Evolutionary conservation across 257 asterid species (phyloP), one percentile per base, ranked within the genome.

Genomic region (Nyctanthes arbortristis): DNA sequence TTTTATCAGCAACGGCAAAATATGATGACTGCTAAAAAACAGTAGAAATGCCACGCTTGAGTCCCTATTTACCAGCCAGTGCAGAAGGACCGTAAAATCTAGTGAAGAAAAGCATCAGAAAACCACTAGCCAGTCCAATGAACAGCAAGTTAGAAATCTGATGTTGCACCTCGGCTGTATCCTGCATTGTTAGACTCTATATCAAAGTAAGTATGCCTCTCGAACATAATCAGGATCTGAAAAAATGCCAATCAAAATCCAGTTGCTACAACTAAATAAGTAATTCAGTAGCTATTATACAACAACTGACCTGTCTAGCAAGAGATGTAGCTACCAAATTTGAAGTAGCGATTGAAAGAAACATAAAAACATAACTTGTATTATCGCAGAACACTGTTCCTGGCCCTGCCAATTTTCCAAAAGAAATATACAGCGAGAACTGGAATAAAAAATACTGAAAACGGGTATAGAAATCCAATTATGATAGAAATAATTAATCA

Each of bases 311-410:
- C 97, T 68, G 73, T 73, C 73, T 89, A 84, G 96, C 94, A 76
- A 93, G 92, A 72, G 96, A 72, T 49, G 94, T 91, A 65, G 99
- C 99, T 64, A 93, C 97, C 84, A 91, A 77, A 87, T 93, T 93
- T 52, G 98, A 93, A 69, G 97, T 93, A 71, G 96, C 97, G 75
- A 91, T 89, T 7, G 97, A 89, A 28, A 93, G 97, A 81, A 93
- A 93, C 98, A 93, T 93, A 74, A 93, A 93, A 71, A 78, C 86
- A 64, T 91, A 93, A 75, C 97, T 83, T 6, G 92, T 80, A 73
- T 93, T 63, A 59, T 93, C 96, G 66, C 96, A 87, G 67, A 93
- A 87, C 65, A 93, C 97, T 1, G 98, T 93, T 61, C 97, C 98
- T 0, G 97, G 96, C 7, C 98, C 98, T 90, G 90, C 74, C 68